phyloP scores from a whole-genome alignment of 805 yeast genomes.

The Schwanniomyces vanrijiae region DNA sequence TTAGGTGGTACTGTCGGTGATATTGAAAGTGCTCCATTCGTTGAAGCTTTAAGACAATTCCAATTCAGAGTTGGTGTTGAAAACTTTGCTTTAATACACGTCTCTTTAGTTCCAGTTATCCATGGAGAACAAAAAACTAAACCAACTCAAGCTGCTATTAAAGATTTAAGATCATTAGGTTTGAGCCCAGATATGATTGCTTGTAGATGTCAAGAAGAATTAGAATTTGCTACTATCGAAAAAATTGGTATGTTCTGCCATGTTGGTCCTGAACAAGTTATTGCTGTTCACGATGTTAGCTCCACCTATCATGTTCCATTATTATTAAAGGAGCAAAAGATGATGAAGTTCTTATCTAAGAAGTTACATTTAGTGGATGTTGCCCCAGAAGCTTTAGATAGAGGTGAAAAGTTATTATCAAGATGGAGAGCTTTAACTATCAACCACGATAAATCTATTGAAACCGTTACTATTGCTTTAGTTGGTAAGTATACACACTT shows the following conservation, averaged over 20 bases:
- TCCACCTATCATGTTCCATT: conserved; percentile 97
- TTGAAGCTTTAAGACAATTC: conserved; percentile 97
- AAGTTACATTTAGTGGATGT: conserved; percentile 60
- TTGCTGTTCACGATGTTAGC: conserved; percentile 95
- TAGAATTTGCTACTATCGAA: conserved; percentile 83
- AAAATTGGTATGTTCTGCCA: conserved; percentile 99
- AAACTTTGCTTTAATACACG: conserved; percentile 94
- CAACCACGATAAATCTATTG: conserved; percentile 78
- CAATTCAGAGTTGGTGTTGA: conserved; percentile 95
- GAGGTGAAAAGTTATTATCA: conserved; percentile 67
- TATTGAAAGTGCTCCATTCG: conserved; percentile 97
- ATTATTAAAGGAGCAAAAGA: conserved; percentile 80
- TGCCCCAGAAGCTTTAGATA: conserved; percentile 46
- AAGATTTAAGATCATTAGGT: conserved; percentile 93
- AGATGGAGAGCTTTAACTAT: conserved; percentile 83
- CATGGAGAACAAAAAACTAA: conserved; percentile 99
- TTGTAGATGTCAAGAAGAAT: conserved; percentile 86
- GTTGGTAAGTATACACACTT: conserved; percentile 97
- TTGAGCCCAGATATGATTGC: conserved; percentile 96
- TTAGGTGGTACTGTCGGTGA: conserved; percentile 99
- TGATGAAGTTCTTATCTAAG: conserved; percentile 68
- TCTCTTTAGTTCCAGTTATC: conserved; percentile 94
- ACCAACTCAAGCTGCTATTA: conserved; percentile 99
- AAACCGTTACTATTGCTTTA: conserved; percentile 88
- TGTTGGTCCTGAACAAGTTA: conserved; percentile 96